A percentile compares a stretch with the other conserved stretches of the same genome.
These are phyloP conservation scores for Xylaria sp. DNA, from an alignment of 2,329 filamentous ascomycete species.

Conservation along the genomic window DNA sequence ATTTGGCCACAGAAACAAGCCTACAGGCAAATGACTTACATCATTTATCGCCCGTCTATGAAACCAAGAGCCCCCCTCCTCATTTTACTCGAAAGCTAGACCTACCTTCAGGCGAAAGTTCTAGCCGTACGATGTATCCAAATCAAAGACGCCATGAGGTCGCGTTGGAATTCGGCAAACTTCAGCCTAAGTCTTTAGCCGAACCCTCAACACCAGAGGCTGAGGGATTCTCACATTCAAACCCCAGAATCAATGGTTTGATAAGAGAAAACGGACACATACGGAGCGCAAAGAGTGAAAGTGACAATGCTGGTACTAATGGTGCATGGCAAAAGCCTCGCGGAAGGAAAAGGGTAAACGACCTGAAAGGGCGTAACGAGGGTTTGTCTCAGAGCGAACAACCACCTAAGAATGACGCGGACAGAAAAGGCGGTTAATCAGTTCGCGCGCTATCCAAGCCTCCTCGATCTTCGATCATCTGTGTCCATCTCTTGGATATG, in stretches of 20 bases:
- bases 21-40: slow-evolving; percentile 58
- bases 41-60: slow-evolving; percentile 78
- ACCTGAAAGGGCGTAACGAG: slow-evolving; percentile 60
- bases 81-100: slow-evolving; percentile 68
- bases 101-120: slow-evolving; percentile 46
- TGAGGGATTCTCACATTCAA: slow-evolving; percentile 40
- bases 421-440: slow-evolving; percentile 71
- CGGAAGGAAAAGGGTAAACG: slow-evolving; percentile 62
- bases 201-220: slow-evolving; percentile 42
- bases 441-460: slow-evolving; percentile 14
- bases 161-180: slow-evolving; percentile 41
- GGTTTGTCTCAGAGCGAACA: slow-evolving; percentile 61
- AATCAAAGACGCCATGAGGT: slow-evolving; percentile 39
- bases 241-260: slow-evolving; percentile 55
- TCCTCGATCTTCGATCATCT: slow-evolving; percentile 29
- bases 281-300: slow-evolving; percentile 66
- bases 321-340: slow-evolving; percentile 69
- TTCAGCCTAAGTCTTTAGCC: slow-evolving; percentile 47
- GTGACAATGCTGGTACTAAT: slow-evolving; percentile 53
- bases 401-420: slow-evolving; percentile 67
- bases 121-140: slow-evolving; percentile 24
- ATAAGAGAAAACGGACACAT: slow-evolving; percentile 64
- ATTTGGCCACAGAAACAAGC: slow-evolving; percentile 63
- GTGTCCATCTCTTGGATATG: slow-evolving; percentile 48
- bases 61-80: slow-evolving; percentile 77